phyloP scores from a whole-genome alignment of 345 rosid species.

The Excoecaria cochinchinensis region DNA sequence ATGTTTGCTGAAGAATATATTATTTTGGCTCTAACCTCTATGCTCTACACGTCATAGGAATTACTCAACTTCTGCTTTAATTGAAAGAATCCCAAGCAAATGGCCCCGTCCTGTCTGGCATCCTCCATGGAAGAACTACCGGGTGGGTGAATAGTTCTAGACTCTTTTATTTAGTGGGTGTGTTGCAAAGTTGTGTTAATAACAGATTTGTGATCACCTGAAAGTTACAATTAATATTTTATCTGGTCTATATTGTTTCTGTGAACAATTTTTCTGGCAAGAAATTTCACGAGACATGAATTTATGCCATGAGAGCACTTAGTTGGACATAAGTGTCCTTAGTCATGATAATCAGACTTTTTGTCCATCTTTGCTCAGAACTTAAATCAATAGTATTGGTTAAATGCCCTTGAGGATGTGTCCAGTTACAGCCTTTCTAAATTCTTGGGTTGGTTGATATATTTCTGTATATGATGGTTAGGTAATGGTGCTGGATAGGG shows the following conservation, averaged over 20 bases:
- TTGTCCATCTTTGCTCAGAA: neutral
- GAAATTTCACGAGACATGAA: neutral
- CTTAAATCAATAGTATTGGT: neutral
- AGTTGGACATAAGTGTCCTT: neutral
- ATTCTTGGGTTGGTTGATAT: neutral
- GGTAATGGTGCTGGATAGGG: neutral
- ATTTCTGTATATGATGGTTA: neutral
- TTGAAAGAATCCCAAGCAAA: conserved; percentile 93
- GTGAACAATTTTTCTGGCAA: neutral
- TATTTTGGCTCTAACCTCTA: conserved; percentile 6
- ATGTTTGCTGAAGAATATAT: neutral
- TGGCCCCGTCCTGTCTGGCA: conserved; percentile 99
- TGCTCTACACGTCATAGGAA: conserved; percentile 43
- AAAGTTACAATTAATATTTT: neutral
- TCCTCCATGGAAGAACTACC: conserved; percentile 98
- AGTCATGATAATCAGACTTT: neutral
- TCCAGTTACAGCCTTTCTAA: neutral
- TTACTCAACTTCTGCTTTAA: conserved; percentile 74
- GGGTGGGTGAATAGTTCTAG: conserved; percentile 73
- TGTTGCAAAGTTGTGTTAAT: neutral
- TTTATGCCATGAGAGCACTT: neutral
- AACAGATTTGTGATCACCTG: neutral
- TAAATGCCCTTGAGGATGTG: neutral
- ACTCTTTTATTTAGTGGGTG: neutral
- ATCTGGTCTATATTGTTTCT: neutral